Percentiles rank a stretch among this genome's conserved stretches.
phyloP scores from a whole-genome alignment of 1,284 basidiomycete genomes.

The Rhizoctonia solani region DNA sequence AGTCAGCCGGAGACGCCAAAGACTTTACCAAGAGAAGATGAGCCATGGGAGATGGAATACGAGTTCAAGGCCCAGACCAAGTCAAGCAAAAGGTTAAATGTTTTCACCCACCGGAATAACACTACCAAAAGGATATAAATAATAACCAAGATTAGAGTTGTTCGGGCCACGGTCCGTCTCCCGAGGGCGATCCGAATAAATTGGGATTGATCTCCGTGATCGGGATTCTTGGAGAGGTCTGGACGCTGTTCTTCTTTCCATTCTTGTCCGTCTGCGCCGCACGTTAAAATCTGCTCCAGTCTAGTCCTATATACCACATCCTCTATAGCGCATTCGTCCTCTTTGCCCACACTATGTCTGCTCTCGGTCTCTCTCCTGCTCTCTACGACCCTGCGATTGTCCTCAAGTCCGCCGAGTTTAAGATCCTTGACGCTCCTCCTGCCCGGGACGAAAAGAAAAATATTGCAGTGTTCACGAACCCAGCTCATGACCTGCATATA shows the following conservation, averaged over 20 bases:
- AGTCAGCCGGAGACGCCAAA: constrained; percentile 62
- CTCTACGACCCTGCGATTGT: constrained; percentile 40
- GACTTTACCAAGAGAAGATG: constrained; percentile 42
- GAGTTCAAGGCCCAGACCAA: not conserved
- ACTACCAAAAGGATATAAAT: not conserved
- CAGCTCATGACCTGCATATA: constrained; percentile 48
- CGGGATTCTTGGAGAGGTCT: not conserved
- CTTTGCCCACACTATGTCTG: not conserved
- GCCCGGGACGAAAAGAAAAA: constrained; percentile 36
- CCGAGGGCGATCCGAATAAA: constrained; percentile 20
- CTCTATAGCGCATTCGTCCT: not conserved
- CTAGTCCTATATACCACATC: not conserved
- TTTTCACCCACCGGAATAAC: not conserved
- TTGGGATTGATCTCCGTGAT: constrained; percentile 30
- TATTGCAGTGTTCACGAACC: constrained; percentile 49
- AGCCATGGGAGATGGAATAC: constrained; percentile 8
- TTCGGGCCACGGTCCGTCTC: not conserved
- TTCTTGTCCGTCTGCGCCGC: constrained; percentile 6
- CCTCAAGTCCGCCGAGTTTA: constrained; percentile 39
- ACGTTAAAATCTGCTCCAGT: constrained; percentile 3
- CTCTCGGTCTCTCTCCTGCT: constrained; percentile 26
- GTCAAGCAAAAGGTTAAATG: not conserved
- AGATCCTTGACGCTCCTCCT: constrained; percentile 37
- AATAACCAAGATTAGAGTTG: not conserved
- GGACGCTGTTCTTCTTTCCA: constrained; percentile 3